Percentiles rank a stretch among this genome's conserved stretches.
Conservation (phyloP, 2,329 filamentous ascomycete genomes). For the Cytospora schulzeri region DNA sequence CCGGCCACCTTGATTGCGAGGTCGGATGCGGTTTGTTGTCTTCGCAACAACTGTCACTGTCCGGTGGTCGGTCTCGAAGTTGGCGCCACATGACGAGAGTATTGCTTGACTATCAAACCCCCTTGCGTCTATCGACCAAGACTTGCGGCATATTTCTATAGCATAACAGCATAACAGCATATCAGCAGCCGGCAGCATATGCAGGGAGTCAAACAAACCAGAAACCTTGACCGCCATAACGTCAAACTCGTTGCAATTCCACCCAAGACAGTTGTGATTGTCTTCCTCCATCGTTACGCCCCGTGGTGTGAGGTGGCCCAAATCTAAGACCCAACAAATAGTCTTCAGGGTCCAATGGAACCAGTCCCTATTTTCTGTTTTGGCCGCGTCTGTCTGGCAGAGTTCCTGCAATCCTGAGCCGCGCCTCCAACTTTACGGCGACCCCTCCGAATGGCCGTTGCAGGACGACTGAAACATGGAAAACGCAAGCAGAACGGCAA, state of each 20-base stretch:
- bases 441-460: conserved; percentile 11
- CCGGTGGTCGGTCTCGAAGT: neutral
- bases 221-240: conserved; percentile 24
- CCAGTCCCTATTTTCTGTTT: neutral
- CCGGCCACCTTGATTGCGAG: neutral
- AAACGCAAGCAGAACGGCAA: neutral
- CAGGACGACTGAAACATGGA: neutral
- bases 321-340: conserved; percentile 16
- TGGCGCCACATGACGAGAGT: conserved; percentile 8
- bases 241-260: conserved; percentile 16
- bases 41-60: neutral
- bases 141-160: neutral
- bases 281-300: conserved; percentile 13
- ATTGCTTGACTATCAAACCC: neutral
- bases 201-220: conserved; percentile 13
- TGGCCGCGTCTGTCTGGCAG: conserved; percentile 14
- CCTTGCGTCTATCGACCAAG: conserved; percentile 7
- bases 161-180: conserved; percentile 12
- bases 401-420: conserved; percentile 13
- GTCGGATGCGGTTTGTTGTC: conserved; percentile 1
- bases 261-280: conserved; percentile 15
- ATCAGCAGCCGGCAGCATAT: no score
- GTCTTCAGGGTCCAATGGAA: conserved; percentile 13
- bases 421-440: neutral
- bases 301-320: conserved; percentile 15